phyloP scores from a whole-genome alignment of 179 eudicot species.

The Nepenthes alata region DNA sequence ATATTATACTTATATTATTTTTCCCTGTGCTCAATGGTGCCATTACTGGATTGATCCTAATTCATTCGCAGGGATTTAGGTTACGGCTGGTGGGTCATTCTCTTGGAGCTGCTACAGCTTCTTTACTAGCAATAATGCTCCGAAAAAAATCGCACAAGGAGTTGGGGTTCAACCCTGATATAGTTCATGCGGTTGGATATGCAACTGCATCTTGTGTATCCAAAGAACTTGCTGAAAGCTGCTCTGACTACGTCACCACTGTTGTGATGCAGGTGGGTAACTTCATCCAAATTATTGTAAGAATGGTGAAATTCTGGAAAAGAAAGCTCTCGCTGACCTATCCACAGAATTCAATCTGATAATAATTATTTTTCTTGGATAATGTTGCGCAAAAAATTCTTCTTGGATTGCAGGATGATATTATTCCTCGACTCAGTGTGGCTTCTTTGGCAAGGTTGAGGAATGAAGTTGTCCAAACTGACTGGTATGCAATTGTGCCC shows the following conservation, averaged over 20 bases:
- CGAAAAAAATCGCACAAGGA: constrained; percentile 48
- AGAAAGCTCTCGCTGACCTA: too few species aligned
- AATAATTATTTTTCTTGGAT: too few species aligned
- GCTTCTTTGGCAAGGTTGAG: constrained; percentile 82
- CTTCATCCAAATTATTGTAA: constrained; percentile 1
- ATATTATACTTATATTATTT: background rate
- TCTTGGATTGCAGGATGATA: constrained; percentile 61
- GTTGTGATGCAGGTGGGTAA: constrained; percentile 79
- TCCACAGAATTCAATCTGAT: too few species aligned
- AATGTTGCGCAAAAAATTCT: background rate
- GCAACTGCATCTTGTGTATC: constrained; percentile 94
- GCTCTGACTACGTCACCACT: constrained; percentile 60
- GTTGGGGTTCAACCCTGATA: constrained; percentile 76
- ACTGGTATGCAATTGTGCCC: constrained; percentile 45
- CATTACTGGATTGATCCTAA: constrained; percentile 27
- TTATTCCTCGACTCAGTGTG: constrained; percentile 77
- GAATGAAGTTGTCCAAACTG: constrained; percentile 88
- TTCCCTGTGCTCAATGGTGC: background rate
- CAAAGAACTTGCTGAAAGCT: constrained; percentile 80
- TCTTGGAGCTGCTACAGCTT: constrained; percentile 87
- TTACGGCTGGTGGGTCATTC: constrained; percentile 97
- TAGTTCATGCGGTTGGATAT: constrained; percentile 73
- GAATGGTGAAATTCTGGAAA: background rate
- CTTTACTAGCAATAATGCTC: constrained; percentile 88
- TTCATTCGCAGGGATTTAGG: constrained; percentile 78